Evolutionary conservation across 2,329 filamentous ascomycete species (phyloP), one percentile per base, ranked within the genome.

Genomic region (Arthrinium puccinioides): DNA sequence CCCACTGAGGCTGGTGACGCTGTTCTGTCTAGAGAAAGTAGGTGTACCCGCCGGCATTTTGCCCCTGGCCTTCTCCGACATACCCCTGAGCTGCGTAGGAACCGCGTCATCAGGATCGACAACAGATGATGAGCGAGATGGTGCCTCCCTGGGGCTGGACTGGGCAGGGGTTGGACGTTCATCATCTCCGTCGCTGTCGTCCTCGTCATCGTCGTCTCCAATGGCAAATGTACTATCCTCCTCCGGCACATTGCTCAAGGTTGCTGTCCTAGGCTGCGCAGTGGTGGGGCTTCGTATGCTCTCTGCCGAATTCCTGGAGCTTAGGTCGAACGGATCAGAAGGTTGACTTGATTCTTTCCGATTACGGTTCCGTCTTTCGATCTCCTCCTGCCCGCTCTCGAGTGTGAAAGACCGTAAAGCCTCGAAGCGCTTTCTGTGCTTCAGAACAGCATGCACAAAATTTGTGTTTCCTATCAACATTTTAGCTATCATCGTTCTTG

Each of bases 11-110:
- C 87, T 95, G 2, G 85, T 85, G 20, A 82, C 86, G 59, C 88
- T 94, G 54, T 92, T 95, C 54, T 95, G 88, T 14, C 90, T 74
- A 1, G 89, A 95, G 57, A 96, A 95, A 2, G 76, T 76, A n/a
- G 77, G 74, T 34, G 82, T 72, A 2, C 86, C 84, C 10, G 85
- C 87, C 20, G 90, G 92, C 79, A 94, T 87, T 61, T 98, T 98
- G 7, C 92, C 92, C 34, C 92, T 74, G 13, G 92, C 92, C 59
- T 97, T 98, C 61, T 97, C 92, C 15, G 90, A 96, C 86, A 97
- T 95, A 38, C 88, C 88, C 40, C 87, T 77, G 21, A 94, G 59
- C 56, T 96, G 89, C 15, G 80, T 72, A 11, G 87, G 88, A 9
- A 94, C 77, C 4, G 84, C 82, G 42, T 94, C 88, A 41, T 94